A percentile compares a stretch with the other conserved stretches of the same genome.
Evolutionary conservation across 352 stramenopile species (phyloP).

Genomic region (Blastocystis sp.): DNA sequence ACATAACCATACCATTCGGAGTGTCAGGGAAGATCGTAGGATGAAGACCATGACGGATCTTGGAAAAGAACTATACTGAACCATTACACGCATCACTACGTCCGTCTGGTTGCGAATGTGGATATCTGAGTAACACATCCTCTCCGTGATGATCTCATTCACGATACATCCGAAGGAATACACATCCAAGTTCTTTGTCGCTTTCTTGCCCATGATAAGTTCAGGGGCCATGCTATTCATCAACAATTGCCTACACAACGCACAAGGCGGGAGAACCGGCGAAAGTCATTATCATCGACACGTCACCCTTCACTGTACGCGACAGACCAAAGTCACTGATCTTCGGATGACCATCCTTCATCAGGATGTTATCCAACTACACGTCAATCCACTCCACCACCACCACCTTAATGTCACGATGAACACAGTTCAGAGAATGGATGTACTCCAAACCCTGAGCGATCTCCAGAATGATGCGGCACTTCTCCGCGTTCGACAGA

Average conservation of each 20-base stretch:
- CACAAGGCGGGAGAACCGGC: constrained; percentile 30
- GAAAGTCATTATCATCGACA: not conserved
- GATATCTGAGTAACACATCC: constrained; percentile 27
- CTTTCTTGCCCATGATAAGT: constrained; percentile 1
- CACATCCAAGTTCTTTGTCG: constrained; percentile 26
- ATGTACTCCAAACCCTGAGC: constrained; percentile 39
- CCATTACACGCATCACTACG: not conserved
- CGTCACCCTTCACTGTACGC: not conserved
- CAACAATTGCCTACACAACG: not conserved
- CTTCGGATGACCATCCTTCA: constrained; percentile 59
- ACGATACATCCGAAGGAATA: constrained; percentile 63
- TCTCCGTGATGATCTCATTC: constrained; percentile 44
- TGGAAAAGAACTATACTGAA: constrained; percentile 7
- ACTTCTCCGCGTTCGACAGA: constrained; percentile 30
- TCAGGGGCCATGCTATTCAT: constrained; percentile 39
- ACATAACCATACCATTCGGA: not conserved
- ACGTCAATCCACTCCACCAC: not conserved
- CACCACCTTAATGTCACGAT: constrained; percentile 41
- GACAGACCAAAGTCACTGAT: constrained; percentile 48
- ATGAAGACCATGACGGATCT: not conserved
- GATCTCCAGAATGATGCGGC: constrained; percentile 43
- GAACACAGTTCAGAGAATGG: constrained; percentile 23
- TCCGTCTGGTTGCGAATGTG: not conserved
- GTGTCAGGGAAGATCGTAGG: not conserved
- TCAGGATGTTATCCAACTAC: constrained; percentile 48